A percentile compares a stretch with the other conserved stretches of the same genome.
Evolutionary conservation across 768 basidiomycete genomes (phyloP).

Genomic region (Daedaleopsis nitida): DNA sequence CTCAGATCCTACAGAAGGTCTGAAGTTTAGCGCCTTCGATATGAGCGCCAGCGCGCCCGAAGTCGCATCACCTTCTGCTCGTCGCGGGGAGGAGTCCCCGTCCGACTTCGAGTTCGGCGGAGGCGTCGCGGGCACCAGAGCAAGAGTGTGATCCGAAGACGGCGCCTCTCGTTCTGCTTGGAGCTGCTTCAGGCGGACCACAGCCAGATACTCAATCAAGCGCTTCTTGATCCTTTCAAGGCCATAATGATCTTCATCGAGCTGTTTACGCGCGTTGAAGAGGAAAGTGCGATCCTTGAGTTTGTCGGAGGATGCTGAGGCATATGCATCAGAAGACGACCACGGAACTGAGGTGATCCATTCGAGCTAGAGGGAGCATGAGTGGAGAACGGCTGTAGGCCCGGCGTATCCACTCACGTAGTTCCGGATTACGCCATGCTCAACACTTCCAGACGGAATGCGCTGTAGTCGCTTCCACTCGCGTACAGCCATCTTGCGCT

Average conservation of each 20-base stretch:
- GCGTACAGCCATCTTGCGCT: conserved; percentile 76
- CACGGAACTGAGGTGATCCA: conserved; percentile 89
- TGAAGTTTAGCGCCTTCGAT: conserved; percentile 16
- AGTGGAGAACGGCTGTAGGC: background rate
- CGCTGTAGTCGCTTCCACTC: conserved; percentile 86
- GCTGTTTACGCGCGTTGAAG: conserved; percentile 68
- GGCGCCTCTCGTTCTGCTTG: conserved; percentile 27
- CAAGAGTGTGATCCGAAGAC: background rate
- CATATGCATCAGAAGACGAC: conserved; percentile 41
- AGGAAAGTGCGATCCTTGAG: conserved; percentile 64
- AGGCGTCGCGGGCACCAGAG: conserved; percentile 6
- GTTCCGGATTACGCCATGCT: conserved; percentile 84
- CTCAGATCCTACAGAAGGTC: conserved; percentile 12
- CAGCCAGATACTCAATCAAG: conserved; percentile 88
- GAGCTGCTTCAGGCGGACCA: conserved; percentile 61
- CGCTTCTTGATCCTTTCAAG: conserved; percentile 91
- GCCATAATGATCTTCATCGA: conserved; percentile 91
- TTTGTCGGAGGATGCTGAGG: conserved; percentile 31
- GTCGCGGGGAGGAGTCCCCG: conserved; percentile 6
- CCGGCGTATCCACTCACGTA: conserved; percentile 53
- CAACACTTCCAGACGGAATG: conserved; percentile 88
- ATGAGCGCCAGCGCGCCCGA: conserved; percentile 19
- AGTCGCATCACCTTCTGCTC: conserved; percentile 19
- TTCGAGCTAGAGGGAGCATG: conserved; percentile 61
- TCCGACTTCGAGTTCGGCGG: conserved; percentile 14